phyloP scores from a whole-genome alignment of 2,329 filamentous ascomycete species.

The Colletotrichum lupini region DNA sequence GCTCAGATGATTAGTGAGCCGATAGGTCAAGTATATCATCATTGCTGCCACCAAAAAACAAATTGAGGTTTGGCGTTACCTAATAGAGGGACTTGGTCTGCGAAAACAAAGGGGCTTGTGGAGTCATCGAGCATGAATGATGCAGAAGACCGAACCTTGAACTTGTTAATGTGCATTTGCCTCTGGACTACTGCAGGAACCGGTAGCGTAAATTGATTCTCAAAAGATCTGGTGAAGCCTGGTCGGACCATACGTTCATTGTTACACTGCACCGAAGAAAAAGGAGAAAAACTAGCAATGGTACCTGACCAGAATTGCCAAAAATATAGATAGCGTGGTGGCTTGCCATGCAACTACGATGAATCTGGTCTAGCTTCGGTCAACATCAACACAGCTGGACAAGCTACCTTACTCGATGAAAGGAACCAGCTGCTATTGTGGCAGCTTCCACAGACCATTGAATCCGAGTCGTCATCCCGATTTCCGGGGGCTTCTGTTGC shows the following conservation, averaged over 20 bases:
- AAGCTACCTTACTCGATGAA: not conserved
- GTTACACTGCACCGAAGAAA: not conserved
- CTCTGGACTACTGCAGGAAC: not conserved
- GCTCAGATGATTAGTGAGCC: not conserved
- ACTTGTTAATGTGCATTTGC: not conserved
- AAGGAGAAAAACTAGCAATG: not conserved
- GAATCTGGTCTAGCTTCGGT: not conserved
- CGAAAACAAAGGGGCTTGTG: not conserved
- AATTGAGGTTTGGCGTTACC: not conserved
- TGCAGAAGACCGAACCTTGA: not conserved
- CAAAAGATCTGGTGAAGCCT: not conserved
- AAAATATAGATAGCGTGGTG: not conserved
- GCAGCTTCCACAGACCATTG: not conserved
- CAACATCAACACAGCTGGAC: not conserved
- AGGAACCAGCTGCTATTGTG: not conserved
- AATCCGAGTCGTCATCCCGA: not conserved
- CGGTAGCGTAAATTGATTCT: not conserved
- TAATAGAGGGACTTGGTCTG: not conserved
- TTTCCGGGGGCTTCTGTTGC: not conserved
- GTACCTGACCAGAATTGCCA: not conserved
- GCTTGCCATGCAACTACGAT: not conserved
- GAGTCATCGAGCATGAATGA: not conserved
- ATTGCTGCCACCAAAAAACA: not conserved
- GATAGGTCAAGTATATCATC: not conserved
- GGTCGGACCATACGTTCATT: not conserved